phyloP scores from a whole-genome alignment of 139 green algal species.

The Ulvella scutata region DNA sequence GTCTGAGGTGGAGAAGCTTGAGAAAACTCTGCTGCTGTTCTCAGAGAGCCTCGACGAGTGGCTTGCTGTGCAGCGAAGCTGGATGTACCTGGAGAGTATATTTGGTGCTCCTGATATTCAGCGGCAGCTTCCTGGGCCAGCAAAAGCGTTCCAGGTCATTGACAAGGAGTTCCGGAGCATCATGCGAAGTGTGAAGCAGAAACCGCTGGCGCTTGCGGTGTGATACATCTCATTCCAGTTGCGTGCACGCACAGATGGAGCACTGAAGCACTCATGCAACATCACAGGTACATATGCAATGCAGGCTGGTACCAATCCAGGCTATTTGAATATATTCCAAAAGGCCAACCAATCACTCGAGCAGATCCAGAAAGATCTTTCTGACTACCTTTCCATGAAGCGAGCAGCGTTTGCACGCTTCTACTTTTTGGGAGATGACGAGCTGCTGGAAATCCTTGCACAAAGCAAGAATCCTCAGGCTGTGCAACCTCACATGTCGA shows the following conservation, averaged over 20 bases:
- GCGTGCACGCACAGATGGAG: not conserved
- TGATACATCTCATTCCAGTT: not conserved
- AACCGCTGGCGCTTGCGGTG: slow-evolving; percentile 41
- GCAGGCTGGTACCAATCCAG: slow-evolving; percentile 19
- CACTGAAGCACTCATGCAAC: not conserved
- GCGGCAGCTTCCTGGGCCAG: slow-evolving; percentile 59
- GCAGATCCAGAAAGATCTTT: slow-evolving; percentile 70
- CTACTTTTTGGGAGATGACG: slow-evolving; percentile 74
- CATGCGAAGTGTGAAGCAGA: slow-evolving; percentile 62
- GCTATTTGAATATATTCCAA: slow-evolving; percentile 45
- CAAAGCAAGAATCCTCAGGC: slow-evolving; percentile 68
- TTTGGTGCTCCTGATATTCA: slow-evolving; percentile 71
- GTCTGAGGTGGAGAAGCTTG: slow-evolving; percentile 57
- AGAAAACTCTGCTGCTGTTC: slow-evolving; percentile 49
- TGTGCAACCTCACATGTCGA: slow-evolving; percentile 75
- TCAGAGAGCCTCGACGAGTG: slow-evolving; percentile 53
- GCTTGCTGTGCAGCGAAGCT: slow-evolving; percentile 52
- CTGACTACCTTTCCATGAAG: slow-evolving; percentile 84
- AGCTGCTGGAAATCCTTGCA: slow-evolving; percentile 77
- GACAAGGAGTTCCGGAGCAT: slow-evolving; percentile 68
- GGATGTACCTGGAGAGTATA: slow-evolving; percentile 82
- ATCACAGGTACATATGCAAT: not conserved
- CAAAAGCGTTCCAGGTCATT: slow-evolving; percentile 50
- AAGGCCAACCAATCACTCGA: slow-evolving; percentile 67
- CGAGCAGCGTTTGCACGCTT: slow-evolving; percentile 74